phyloP scores from a whole-genome alignment of 2,329 filamentous ascomycete species.

The Orbilia blumenaviensis region DNA sequence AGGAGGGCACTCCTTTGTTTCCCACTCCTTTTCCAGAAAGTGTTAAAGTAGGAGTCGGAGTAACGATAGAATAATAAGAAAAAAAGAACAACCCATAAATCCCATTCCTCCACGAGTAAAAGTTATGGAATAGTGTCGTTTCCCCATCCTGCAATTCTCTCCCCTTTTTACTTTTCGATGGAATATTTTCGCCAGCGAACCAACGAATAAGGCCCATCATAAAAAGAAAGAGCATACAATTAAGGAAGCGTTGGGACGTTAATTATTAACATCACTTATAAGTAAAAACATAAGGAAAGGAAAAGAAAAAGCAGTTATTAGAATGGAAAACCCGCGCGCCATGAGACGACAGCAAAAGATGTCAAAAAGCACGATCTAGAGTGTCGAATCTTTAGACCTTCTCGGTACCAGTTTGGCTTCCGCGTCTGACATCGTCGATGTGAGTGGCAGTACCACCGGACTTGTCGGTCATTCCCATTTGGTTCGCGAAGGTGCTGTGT shows the following conservation, averaged over 20 bases:
- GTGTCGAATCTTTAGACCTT: slow-evolving; percentile 20
- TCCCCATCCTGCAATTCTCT: slow-evolving; percentile 16
- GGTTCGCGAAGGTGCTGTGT: slow-evolving; percentile 49
- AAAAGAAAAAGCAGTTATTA: slow-evolving; percentile 21
- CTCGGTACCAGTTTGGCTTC: slow-evolving; percentile 32
- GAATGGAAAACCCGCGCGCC: slow-evolving; percentile 36
- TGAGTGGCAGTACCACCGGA: slow-evolving; percentile 43
- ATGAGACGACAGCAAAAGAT: slow-evolving; percentile 37
- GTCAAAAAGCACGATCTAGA: slow-evolving; percentile 18
- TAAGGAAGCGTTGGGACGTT: slow-evolving; percentile 29
- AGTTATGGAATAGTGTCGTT: slow-evolving; percentile 20
- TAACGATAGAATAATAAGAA: slow-evolving; percentile 29
- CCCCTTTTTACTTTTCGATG: background rate
- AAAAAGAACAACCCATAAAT: slow-evolving; percentile 28
- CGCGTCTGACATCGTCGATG: slow-evolving; percentile 48
- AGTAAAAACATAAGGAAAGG: slow-evolving; percentile 30
- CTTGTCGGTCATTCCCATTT: slow-evolving; percentile 54
- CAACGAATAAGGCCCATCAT: slow-evolving; percentile 25
- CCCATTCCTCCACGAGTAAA: slow-evolving; percentile 25
- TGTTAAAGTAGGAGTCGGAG: slow-evolving; percentile 10
- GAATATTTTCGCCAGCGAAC: slow-evolving; percentile 18
- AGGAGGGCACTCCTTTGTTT: slow-evolving; percentile 10
- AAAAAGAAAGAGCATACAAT: slow-evolving; percentile 22
- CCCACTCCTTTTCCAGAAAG: slow-evolving; percentile 38
- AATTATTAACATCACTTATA: slow-evolving; percentile 51